A percentile compares a stretch with the other conserved stretches of the same genome.
phyloP scores from a whole-genome alignment of 352 stramenopile species.

The Globisporangium megalacanthum region DNA sequence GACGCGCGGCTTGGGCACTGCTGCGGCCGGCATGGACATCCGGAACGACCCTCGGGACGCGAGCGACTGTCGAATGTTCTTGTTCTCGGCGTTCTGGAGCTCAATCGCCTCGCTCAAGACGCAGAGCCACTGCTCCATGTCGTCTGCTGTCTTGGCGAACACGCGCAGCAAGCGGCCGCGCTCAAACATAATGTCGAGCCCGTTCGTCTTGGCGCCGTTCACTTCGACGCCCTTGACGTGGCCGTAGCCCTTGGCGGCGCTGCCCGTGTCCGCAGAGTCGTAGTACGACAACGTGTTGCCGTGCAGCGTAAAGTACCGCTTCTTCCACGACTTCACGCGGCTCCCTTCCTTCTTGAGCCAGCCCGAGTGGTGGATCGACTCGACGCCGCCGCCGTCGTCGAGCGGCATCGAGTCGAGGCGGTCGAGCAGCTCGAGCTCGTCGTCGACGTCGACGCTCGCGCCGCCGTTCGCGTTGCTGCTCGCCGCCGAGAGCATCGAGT shows the following conservation, averaged over 20 bases:
- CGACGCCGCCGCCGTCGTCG: conserved; percentile 32
- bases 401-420: conserved; percentile 50
- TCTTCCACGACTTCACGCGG: conserved; percentile 79
- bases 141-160: conserved; percentile 42
- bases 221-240: conserved; percentile 74
- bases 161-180: conserved; percentile 72
- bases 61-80: conserved; percentile 54
- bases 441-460: conserved; percentile 38
- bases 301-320: conserved; percentile 70
- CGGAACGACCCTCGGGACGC: conserved; percentile 36
- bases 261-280: conserved; percentile 67
- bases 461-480: conserved; percentile 16
- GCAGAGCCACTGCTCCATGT: conserved; percentile 75
- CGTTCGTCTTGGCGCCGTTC: conserved; percentile 45
- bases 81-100: conserved; percentile 41
- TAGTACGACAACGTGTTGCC: conserved; percentile 81
- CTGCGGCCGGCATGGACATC: conserved; percentile 19
- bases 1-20: conserved; percentile 14
- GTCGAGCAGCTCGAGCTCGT: conserved; percentile 48
- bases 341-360: conserved; percentile 80
- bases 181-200: conserved; percentile 75
- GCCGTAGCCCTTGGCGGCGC: conserved; percentile 72
- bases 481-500: conserved; percentile 36
- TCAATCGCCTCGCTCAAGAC: conserved; percentile 72
- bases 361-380: conserved; percentile 61